Percentiles rank a stretch among this genome's conserved stretches.
phyloP scores from a whole-genome alignment of 2,329 filamentous ascomycete genomes.

The Fusarium fracticaudum region DNA sequence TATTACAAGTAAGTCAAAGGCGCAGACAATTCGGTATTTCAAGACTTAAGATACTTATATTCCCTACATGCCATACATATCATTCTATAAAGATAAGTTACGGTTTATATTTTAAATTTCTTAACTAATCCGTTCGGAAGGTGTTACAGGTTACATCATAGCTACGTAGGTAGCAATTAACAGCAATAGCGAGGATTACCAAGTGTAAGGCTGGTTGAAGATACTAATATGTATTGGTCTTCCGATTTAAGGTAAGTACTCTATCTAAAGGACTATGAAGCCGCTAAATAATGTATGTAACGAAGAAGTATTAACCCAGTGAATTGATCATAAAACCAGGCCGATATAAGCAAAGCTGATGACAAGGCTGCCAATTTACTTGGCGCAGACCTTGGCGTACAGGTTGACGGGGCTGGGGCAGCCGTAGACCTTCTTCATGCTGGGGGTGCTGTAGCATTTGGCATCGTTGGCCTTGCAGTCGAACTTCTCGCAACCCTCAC shows the following conservation, averaged over 20 bases:
- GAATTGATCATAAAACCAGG: background rate
- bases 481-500: conserved; percentile 50
- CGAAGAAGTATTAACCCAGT: background rate
- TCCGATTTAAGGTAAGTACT: background rate
- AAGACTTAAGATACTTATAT: background rate
- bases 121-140: accelerated
- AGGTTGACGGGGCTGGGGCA: conserved; percentile 54
- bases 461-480: conserved; percentile 50
- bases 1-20: background rate
- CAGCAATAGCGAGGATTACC: accelerated
- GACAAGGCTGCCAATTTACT: conserved; percentile 13
- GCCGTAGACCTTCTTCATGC: conserved; percentile 51
- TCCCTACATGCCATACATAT: background rate
- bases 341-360: background rate
- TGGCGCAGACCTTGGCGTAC: conserved; percentile 44
- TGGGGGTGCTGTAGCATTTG: conserved; percentile 53
- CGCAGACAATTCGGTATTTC: accelerated
- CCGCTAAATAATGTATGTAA: conserved; percentile 8
- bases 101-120: too few relatives aligned
- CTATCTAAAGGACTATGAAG: background rate
- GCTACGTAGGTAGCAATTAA: accelerated
- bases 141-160: accelerated
- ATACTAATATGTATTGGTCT: conserved; percentile 6
- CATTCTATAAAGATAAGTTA: accelerated
- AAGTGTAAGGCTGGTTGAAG: background rate